phyloP scores from a whole-genome alignment of 106 monocot species.

The Allium cepa region DNA sequence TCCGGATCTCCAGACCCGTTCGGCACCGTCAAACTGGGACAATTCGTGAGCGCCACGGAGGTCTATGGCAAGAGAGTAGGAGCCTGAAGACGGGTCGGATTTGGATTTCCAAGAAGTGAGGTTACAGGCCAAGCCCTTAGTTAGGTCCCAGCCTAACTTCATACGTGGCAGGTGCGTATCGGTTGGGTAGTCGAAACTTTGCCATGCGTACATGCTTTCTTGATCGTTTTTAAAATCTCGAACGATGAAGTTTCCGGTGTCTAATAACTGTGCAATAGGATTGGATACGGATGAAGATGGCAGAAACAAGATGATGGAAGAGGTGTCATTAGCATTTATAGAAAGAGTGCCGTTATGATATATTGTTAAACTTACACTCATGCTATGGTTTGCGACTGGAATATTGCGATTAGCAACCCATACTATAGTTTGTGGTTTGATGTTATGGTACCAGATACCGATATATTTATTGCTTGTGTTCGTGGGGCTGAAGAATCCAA shows the following conservation, averaged over 20 bases:
- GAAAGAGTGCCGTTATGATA: constrained; percentile 11
- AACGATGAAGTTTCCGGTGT: constrained; percentile 42
- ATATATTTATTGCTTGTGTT: constrained; percentile 12
- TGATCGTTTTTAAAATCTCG: background rate
- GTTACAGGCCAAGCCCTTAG: constrained; percentile 12
- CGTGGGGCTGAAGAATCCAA: constrained; percentile 38
- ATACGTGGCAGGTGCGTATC: constrained; percentile 51
- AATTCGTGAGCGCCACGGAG: constrained; percentile 3
- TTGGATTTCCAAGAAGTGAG: constrained; percentile 27
- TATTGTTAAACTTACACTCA: constrained; percentile 1
- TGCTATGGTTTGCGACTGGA: constrained; percentile 5
- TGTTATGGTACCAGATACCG: constrained; percentile 31
- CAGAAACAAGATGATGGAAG: constrained; percentile 6
- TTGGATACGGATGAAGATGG: background rate
- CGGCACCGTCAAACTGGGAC: background rate
- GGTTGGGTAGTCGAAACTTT: constrained; percentile 62
- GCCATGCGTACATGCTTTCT: constrained; percentile 19
- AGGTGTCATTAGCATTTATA: background rate
- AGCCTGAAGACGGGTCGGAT: constrained; percentile 30
- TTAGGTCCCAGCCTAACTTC: constrained; percentile 35
- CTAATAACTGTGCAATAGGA: constrained; percentile 23
- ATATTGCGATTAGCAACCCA: constrained; percentile 32
- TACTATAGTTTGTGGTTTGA: constrained; percentile 7
- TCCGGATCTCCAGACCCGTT: constrained; percentile 7
- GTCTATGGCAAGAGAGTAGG: constrained; percentile 6